These are phyloP conservation scores for Nicotiana otophora DNA, from an alignment of 257 asterid species.

Conservation along the genomic window DNA sequence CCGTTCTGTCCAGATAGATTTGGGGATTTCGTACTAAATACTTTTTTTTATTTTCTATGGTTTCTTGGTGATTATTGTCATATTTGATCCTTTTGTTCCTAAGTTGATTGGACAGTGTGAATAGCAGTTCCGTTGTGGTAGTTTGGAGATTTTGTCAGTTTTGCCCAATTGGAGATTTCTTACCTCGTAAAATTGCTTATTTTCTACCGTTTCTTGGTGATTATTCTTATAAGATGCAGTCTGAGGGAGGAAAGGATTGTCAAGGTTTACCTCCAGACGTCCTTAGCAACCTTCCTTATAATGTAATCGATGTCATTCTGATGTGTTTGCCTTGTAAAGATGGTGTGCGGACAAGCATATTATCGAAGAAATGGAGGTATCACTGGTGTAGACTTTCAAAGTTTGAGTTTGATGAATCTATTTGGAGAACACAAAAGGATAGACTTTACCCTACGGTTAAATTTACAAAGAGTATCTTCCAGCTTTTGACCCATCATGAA, in stretches of 20 bases:
- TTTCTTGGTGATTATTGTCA: neutral
- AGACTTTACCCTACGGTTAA: neutral
- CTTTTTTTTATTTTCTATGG: neutral
- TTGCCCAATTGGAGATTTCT: neutral
- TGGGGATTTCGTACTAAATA: neutral
- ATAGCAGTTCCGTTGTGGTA: neutral
- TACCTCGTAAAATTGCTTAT: neutral
- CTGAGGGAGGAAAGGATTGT: neutral
- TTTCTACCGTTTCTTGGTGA: neutral
- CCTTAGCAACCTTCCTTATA: neutral
- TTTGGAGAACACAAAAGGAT: neutral
- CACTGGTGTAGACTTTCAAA: neutral
- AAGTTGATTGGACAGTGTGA: neutral
- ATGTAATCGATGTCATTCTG: neutral
- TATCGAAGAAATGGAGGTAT: constrained; percentile 1
- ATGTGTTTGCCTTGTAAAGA: too few relatives aligned
- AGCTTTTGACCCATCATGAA: neutral
- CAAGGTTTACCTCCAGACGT: neutral
- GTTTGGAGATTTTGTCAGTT: neutral
- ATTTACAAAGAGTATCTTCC: neutral
- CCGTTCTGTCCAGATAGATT: neutral
- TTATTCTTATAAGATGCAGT: neutral
- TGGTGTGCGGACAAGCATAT: neutral
- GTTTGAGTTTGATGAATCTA: neutral
- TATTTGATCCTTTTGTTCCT: neutral